These are phyloP conservation scores for Alternaria triticimaculans DNA, from an alignment of 2,329 filamentous ascomycete species.

Conservation along the genomic window DNA sequence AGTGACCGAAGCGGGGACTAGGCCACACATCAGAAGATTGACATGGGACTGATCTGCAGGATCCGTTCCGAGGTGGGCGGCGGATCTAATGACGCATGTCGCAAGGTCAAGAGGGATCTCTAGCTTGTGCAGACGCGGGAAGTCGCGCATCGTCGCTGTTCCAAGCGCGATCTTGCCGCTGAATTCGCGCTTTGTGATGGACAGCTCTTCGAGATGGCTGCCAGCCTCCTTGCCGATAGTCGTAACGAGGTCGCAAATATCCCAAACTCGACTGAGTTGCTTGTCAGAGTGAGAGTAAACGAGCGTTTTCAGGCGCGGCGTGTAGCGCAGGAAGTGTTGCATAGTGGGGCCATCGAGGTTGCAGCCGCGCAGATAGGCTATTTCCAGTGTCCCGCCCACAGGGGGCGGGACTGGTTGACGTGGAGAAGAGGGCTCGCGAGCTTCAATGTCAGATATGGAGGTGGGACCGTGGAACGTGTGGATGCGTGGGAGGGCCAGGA, in stretches of 20 bases:
- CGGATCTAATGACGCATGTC: neutral
- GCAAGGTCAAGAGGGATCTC: neutral
- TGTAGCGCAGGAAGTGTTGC: conserved; percentile 20
- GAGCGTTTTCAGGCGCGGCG: conserved; percentile 20
- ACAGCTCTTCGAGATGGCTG: conserved; percentile 8
- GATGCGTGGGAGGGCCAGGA: neutral
- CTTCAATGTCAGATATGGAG: neutral
- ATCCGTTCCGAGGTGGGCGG: neutral
- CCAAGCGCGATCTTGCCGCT: conserved; percentile 18
- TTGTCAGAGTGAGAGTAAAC: conserved; percentile 19
- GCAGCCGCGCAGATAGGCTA: neutral
- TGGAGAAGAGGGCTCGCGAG: neutral
- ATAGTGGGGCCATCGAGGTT: conserved; percentile 4
- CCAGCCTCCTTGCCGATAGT: neutral
- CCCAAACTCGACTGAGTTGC: conserved; percentile 4
- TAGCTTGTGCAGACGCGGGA: conserved; percentile 10
- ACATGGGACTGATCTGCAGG: conserved; percentile 14
- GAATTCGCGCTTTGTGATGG: conserved; percentile 18
- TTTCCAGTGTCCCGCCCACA: neutral
- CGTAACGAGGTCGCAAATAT: neutral
- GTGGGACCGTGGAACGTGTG: neutral
- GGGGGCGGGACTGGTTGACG: neutral
- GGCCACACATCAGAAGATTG: conserved; percentile 18
- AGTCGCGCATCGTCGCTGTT: conserved; percentile 15
- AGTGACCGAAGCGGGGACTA: conserved; percentile 20